Evolutionary conservation across 352 stramenopile genomes (phyloP), one percentile per base, ranked within the genome.

Genomic region (Globisporangium nunn): DNA sequence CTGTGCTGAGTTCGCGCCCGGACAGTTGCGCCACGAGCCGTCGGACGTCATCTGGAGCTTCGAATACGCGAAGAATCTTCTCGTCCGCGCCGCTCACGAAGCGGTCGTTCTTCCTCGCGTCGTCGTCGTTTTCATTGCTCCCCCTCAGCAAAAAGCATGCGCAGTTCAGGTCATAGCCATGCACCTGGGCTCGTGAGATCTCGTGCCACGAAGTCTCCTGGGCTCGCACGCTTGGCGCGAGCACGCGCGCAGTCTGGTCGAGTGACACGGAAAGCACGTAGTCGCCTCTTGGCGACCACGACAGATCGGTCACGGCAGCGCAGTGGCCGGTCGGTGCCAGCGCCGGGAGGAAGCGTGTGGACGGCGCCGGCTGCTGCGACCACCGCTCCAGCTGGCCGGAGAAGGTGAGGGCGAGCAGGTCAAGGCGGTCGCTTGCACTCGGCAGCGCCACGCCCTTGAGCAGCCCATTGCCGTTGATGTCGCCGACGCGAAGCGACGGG

Each of bases 161-260:
- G 30, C 82, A 93, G 59, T 91, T 88, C 58, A 93, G 69, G 49
- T 93, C 80, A 45, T 93, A 91, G 29, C 82, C 82, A 43, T 93
- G 82, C 7, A 93, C 82, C 70, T 91, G 82, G 1, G 77, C 80
- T 30, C 82, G 70, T 17, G 82, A 90, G 30, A 93, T 81, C 62
- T 93, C 82, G 60, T 72, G 66, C 71, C 72, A 88, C 50, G 50
- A 66, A 23, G 23, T 15, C 53, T 14, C 1, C 17, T 3, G 4
- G 39, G 50, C 31, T 62, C 43, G 15, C 23, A 23, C 23, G 1
- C 64, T 59, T 2, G 62, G 70, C 39, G 76, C 72, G 6, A 87
- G 37, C 30, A 88, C 64, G 10, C 82, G 82, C 50, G 80, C 72
- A 1, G 82, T 91, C 54, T 93, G 80, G 53, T 91, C 82, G 1